phyloP scores from a whole-genome alignment of 1,139 yeast genomes.

The Scheffersomyces cryptocercus region DNA sequence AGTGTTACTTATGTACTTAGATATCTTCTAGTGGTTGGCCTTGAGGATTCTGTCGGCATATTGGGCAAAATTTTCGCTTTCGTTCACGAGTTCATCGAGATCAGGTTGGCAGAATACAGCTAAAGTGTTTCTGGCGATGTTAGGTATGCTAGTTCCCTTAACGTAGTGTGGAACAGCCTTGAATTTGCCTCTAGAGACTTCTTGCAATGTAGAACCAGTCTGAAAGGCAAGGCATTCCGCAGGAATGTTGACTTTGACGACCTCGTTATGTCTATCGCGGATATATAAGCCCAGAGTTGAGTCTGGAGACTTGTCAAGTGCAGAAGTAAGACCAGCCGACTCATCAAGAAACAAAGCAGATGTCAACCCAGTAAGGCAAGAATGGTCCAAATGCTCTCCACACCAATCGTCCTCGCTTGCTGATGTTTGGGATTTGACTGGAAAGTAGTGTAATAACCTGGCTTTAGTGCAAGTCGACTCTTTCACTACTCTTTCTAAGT shows the following conservation, averaged over 20 bases:
- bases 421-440: conserved; percentile 15
- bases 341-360: conserved; percentile 57
- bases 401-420: conserved; percentile 51
- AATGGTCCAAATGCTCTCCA: conserved; percentile 66
- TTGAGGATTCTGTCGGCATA: conserved; percentile 42
- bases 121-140: conserved; percentile 54
- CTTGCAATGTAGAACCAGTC: conserved; percentile 63
- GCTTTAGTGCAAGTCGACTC: conserved; percentile 62
- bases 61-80: conserved; percentile 48
- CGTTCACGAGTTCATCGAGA: conserved; percentile 49
- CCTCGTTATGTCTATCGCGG: conserved; percentile 44
- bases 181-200: conserved; percentile 49
- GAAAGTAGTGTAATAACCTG: conserved; percentile 56
- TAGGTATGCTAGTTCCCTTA: conserved; percentile 37
- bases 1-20: too few species aligned
- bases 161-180: conserved; percentile 66
- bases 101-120: conserved; percentile 70
- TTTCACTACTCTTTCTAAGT: conserved; percentile 46
- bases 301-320: conserved; percentile 40
- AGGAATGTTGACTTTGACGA: conserved; percentile 57
- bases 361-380: conserved; percentile 62
- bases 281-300: conserved; percentile 56
- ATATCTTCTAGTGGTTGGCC: conserved; percentile 27
- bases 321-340: conserved; percentile 19
- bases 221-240: conserved; percentile 60